phyloP scores from a whole-genome alignment of 2,329 filamentous ascomycete genomes.

The Trichoderma afroharzianum region DNA sequence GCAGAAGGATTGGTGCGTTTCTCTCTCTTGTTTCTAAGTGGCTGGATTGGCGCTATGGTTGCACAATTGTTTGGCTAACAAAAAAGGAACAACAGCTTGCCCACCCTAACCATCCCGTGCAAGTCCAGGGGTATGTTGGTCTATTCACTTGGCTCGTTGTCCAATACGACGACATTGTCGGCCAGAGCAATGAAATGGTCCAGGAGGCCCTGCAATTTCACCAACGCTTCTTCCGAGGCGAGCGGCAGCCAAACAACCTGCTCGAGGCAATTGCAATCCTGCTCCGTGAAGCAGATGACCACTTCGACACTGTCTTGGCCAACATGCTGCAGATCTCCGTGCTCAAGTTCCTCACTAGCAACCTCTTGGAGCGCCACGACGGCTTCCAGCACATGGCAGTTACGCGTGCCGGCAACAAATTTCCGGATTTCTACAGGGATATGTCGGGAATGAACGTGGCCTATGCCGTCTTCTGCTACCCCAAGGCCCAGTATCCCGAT shows the following conservation, averaged over 20 bases:
- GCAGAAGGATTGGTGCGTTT: neutral
- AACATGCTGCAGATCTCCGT: constrained; percentile 4
- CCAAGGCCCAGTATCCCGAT: neutral
- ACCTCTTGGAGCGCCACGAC: neutral
- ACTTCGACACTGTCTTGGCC: neutral
- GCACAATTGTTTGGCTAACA: neutral
- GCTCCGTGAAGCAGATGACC: neutral
- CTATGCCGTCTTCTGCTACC: constrained; percentile 1
- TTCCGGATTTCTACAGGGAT: constrained; percentile 11
- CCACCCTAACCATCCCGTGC: neutral
- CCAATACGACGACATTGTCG: constrained; percentile 3
- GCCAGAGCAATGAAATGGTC: neutral
- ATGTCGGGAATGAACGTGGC: neutral
- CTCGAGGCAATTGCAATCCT: neutral
- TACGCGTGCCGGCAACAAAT: constrained; percentile 8
- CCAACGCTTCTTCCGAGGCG: constrained; percentile 10
- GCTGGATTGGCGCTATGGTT: neutral
- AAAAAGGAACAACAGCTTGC: neutral
- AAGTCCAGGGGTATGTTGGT: constrained; percentile 4
- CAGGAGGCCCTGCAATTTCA: neutral
- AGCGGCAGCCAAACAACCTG: neutral
- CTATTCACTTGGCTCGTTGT: neutral
- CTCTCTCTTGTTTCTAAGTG: neutral
- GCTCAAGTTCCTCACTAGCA: constrained; percentile 1
- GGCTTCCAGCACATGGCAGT: constrained; percentile 6